Base-by-base conservation (phyloP, 139 green algal genomes). In the Coccomyxa sp. region DNA sequence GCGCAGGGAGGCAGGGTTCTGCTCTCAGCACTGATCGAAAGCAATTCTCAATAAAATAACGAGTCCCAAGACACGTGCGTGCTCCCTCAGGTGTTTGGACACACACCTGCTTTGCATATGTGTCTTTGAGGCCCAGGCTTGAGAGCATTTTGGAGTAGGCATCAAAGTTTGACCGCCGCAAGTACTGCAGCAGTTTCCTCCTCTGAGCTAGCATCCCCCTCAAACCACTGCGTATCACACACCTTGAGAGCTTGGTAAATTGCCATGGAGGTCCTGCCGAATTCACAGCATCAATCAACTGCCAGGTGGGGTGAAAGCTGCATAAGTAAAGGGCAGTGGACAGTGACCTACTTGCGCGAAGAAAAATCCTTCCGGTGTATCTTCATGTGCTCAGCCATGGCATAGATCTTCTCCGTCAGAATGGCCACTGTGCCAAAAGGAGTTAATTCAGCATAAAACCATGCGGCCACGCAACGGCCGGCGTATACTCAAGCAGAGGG, bases 121-220 rank as follows among this genome's bases (percentile, higher is more conserved):
- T 88, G 82, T 94, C 91, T 81, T 90, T 91, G 21, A 94, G 85
- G 1, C 86, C 87, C 67, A 94, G 79, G 9, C 83, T 59, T 13
- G 51, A 79, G 59, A 94, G 87, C 0, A 89, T 57, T 21, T 76
- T 87, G 17, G 87, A 83, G 71, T 94, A 94, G 0, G 66, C 23
- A 31, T 92, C 88, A 83, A 94, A 94, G 23, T 92, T 83, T 13
- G 74, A 89, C 15, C 86, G 84, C 28, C 91, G 84, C 67, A 94
- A 76, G 77, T 94, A 94, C 74, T 89, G 84, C 32, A 94, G 82
- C 66, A 94, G 67, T 63, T 87, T 87, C 32, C 89, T 80, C 30
- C 91, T 83, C 76, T 89, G 80, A n/a, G 81, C 86, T 28, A 94
- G 80, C 83, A 92, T 88, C 23, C 51, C 88, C 77, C 89, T 60